phyloP scores from a whole-genome alignment of 225 moss, liverwort and hornwort species.

The Pseudisothecium myosuroides region DNA sequence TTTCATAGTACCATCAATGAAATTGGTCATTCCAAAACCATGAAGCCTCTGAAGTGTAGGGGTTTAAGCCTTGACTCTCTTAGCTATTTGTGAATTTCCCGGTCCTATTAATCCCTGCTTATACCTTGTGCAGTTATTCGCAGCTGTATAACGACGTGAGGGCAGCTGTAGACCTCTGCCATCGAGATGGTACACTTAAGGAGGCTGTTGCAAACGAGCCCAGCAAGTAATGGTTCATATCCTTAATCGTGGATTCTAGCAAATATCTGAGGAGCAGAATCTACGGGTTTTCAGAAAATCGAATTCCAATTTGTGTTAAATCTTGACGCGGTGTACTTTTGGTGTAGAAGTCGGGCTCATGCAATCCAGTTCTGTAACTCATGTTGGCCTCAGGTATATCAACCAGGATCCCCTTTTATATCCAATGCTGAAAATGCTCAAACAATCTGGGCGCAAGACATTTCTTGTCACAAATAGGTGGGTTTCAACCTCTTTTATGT shows the following conservation, averaged over 20 bases:
- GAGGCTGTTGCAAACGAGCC: constrained; percentile 85
- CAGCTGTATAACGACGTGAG: constrained; percentile 80
- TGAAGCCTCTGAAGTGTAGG: neutral
- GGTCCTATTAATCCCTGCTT: neutral
- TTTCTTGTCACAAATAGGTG: constrained; percentile 96
- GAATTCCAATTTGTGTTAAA: neutral
- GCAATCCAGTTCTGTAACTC: neutral
- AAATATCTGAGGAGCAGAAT: neutral
- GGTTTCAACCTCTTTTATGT: neutral
- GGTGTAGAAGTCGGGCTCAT: neutral
- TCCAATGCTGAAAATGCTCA: constrained; percentile 93
- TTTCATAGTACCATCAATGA: neutral
- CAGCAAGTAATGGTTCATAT: constrained; percentile 38
- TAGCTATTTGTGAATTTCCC: neutral
- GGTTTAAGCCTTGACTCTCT: neutral
- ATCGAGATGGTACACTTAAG: constrained; percentile 87
- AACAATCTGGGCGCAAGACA: constrained; percentile 78
- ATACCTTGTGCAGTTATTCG: constrained; percentile 50
- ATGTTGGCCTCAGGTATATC: constrained; percentile 57
- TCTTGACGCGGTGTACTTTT: neutral
- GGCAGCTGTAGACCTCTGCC: constrained; percentile 84
- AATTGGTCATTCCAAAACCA: neutral
- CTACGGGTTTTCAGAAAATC: neutral
- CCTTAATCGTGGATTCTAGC: neutral
- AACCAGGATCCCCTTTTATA: constrained; percentile 64